Percentiles rank a stretch among this genome's conserved stretches.
Evolutionary conservation across 129 eudicot species (phyloP).

Genomic region (Arctium minus): DNA sequence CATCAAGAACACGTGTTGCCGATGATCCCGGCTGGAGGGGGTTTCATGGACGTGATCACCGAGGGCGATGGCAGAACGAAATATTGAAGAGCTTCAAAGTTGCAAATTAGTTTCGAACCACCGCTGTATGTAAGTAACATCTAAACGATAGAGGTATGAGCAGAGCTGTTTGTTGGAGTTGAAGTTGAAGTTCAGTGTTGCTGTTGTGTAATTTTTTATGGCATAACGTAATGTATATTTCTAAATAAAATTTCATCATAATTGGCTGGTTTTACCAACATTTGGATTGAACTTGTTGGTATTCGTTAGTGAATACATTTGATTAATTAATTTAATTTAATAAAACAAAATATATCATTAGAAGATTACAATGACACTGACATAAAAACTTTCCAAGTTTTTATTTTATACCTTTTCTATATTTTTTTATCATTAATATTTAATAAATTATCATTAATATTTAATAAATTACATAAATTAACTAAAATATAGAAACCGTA

Average conservation of each 20-base stretch:
- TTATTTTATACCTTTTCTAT: too few relatives aligned
- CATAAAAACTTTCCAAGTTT: too few relatives aligned
- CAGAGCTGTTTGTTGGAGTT: slow-evolving; percentile 21
- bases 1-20: slow-evolving; percentile 65
- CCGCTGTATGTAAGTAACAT: slow-evolving; percentile 8
- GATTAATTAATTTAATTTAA: too few relatives aligned
- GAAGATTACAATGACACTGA: too few relatives aligned
- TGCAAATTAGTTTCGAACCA: background rate
- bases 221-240: background rate
- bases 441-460: too few relatives aligned
- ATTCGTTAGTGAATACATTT: background rate
- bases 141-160: background rate
- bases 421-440: too few relatives aligned
- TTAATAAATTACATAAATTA: too few relatives aligned
- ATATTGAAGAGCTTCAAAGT: slow-evolving; percentile 19
- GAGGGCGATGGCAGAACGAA: slow-evolving; percentile 49
- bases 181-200: slow-evolving; percentile 12
- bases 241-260: slow-evolving; percentile 3
- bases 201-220: slow-evolving; percentile 21
- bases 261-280: background rate
- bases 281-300: background rate
- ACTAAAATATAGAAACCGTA: too few relatives aligned
- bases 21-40: slow-evolving; percentile 58
- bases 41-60: slow-evolving; percentile 39
- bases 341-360: too few relatives aligned